A percentile compares a stretch with the other conserved stretches of the same genome.
These are phyloP conservation scores for Nakazawaea wickerhamii DNA, from an alignment of 805 yeast genomes.

Conservation along the genomic window DNA sequence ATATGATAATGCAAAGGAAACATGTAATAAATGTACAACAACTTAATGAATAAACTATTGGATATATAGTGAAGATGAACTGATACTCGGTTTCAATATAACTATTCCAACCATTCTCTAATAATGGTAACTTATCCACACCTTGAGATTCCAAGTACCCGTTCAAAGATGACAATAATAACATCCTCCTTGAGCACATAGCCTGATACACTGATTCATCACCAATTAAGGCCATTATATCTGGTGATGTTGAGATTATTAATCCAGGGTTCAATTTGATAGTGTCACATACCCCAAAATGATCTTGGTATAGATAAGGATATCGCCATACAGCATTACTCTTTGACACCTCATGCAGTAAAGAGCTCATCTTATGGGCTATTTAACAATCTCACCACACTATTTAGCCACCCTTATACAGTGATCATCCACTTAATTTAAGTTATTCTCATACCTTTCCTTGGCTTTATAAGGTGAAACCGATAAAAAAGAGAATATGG, in stretches of 20 bases:
- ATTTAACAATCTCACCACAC: too few relatives aligned
- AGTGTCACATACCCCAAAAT: slow-evolving; percentile 2
- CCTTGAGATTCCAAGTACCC: slow-evolving; percentile 20
- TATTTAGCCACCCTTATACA: too few relatives aligned
- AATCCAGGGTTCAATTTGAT: slow-evolving; percentile 1
- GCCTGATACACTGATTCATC: slow-evolving; percentile 3
- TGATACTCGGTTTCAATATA: slow-evolving; percentile 29
- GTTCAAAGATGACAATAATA: slow-evolving; percentile 2
- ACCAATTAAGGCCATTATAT: neutral
- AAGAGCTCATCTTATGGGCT: neutral
- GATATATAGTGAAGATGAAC: slow-evolving; percentile 52
- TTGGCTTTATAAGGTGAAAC: too few relatives aligned
- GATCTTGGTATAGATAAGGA: slow-evolving; percentile 5
- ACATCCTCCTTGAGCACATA: neutral
- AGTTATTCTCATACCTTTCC: too few relatives aligned
- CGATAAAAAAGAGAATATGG: too few relatives aligned
- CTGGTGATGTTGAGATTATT: slow-evolving; percentile 6
- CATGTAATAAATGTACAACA: slow-evolving; percentile 61
- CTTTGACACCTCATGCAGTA: neutral
- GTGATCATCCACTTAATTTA: too few relatives aligned
- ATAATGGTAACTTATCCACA: slow-evolving; percentile 34
- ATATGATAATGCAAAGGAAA: slow-evolving; percentile 56
- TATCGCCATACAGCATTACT: slow-evolving; percentile 13
- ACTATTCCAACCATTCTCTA: slow-evolving; percentile 42
- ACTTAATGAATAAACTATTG: slow-evolving; percentile 56